Percentiles rank a stretch among this genome's conserved stretches.
These are phyloP conservation scores for Vachellia collinsii DNA, from an alignment of 306 rosid genomes.

Conservation along the genomic window DNA sequence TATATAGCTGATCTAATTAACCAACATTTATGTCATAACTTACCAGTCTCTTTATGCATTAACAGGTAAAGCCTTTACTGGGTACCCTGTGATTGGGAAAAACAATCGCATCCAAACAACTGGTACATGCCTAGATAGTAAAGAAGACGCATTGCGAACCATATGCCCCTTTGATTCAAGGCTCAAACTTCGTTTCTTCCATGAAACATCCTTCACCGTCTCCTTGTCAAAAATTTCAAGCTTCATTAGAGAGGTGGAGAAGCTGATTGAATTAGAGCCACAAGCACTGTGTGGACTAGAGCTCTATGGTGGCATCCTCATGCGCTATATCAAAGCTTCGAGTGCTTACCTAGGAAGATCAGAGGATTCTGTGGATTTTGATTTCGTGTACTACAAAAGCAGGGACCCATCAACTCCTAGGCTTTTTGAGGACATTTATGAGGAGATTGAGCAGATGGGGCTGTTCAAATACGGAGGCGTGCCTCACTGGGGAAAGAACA, in stretches of 20 bases:
- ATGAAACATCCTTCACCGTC: slow-evolving; percentile 68
- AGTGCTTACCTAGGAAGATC: slow-evolving; percentile 69
- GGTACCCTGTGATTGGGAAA: slow-evolving; percentile 80
- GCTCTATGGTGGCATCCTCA: slow-evolving; percentile 67
- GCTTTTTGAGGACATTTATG: slow-evolving; percentile 66
- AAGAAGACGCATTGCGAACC: slow-evolving; percentile 35
- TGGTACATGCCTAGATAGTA: slow-evolving; percentile 65
- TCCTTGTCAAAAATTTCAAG: slow-evolving; percentile 41
- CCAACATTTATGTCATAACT: not conserved
- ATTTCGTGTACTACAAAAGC: slow-evolving; percentile 66
- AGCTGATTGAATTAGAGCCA: slow-evolving; percentile 55
- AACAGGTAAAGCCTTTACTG: slow-evolving; percentile 57
- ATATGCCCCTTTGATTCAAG: slow-evolving; percentile 75
- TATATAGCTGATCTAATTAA: not conserved
- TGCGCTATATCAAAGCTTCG: slow-evolving; percentile 76
- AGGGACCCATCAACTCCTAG: slow-evolving; percentile 68
- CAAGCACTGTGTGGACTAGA: slow-evolving; percentile 69
- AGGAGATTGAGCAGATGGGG: slow-evolving; percentile 83
- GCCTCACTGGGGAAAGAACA: slow-evolving; percentile 87
- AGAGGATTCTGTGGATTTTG: slow-evolving; percentile 67
- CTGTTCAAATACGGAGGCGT: slow-evolving; percentile 68
- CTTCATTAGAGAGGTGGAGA: slow-evolving; percentile 69
- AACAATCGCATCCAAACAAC: slow-evolving; percentile 66
- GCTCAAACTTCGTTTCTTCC: slow-evolving; percentile 58
- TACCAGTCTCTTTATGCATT: not conserved